Conservation (phyloP, 2,329 filamentous ascomycete species). For the Curvularia sp. region DNA sequence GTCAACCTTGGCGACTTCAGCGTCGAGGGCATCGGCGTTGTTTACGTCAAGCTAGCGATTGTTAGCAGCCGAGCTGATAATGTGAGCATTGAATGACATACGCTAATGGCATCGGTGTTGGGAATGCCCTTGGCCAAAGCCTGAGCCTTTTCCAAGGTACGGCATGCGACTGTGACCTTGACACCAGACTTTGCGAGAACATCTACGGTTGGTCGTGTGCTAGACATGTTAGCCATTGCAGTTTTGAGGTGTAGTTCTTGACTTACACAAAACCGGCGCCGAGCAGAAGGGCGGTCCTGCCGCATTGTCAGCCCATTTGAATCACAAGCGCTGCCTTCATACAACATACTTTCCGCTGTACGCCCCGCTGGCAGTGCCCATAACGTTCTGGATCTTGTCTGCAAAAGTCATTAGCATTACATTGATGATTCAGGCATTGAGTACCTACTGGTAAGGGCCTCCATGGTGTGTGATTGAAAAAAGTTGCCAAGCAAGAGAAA, state of each 20-base stretch:
- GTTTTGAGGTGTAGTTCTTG: not conserved
- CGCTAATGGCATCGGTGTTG: conserved; percentile 72
- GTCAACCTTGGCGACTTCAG: conserved; percentile 79
- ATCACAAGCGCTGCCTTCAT: not conserved
- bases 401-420: conserved; percentile 28
- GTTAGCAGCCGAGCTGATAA: conserved; percentile 19
- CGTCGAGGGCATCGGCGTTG: conserved; percentile 77
- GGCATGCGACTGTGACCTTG: conserved; percentile 73
- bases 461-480: conserved; percentile 42
- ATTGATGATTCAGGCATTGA: conserved; percentile 2
- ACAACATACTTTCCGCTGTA: conserved; percentile 47
- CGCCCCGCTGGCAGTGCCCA: conserved; percentile 34
- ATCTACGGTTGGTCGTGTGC: conserved; percentile 65
- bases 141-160: conserved; percentile 79
- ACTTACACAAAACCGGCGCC: conserved; percentile 52
- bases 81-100: conserved; percentile 15
- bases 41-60: conserved; percentile 75
- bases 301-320: conserved; percentile 22
- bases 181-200: conserved; percentile 65
- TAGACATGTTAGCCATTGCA: conserved; percentile 26
- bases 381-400: conserved; percentile 46
- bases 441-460: conserved; percentile 46
- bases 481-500: conserved; percentile 12
- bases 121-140: conserved; percentile 73
- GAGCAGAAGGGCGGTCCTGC: conserved; percentile 50